Conservation (phyloP, 2,329 filamentous ascomycete genomes). For the Neodidymelliopsis sp. region DNA sequence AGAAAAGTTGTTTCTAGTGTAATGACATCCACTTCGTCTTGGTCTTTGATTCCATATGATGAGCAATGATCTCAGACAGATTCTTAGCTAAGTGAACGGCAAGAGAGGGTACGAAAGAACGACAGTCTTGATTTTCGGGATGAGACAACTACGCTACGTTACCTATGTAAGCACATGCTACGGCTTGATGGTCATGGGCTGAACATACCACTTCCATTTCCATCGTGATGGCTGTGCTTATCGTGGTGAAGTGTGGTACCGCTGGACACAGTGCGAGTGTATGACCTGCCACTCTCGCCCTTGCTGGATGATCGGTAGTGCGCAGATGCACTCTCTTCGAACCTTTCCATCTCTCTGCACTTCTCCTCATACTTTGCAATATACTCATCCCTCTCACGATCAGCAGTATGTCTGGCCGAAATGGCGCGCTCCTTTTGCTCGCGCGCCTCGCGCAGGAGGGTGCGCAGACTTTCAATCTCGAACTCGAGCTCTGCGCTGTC, state of each 20-base stretch:
- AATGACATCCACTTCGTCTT: no score
- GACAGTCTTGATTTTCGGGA: slow-evolving; percentile 1
- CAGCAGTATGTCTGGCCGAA: slow-evolving; percentile 28
- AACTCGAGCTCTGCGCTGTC: slow-evolving; percentile 32
- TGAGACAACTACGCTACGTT: slow-evolving; percentile 12
- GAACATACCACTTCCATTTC: slow-evolving; percentile 15
- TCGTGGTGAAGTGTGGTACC: slow-evolving; percentile 29
- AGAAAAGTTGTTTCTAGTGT: no score
- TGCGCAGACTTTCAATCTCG: slow-evolving; percentile 32
- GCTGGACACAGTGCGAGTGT: slow-evolving; percentile 23
- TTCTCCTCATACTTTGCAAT: slow-evolving; percentile 35
- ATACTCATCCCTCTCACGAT: slow-evolving; percentile 34
- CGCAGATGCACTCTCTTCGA: slow-evolving; percentile 26
- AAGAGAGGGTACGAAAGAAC: slow-evolving; percentile 5
- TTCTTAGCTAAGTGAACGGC: neutral
- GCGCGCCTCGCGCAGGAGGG: slow-evolving; percentile 30
- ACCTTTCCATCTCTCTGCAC: slow-evolving; percentile 33
- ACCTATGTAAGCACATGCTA: slow-evolving; percentile 7
- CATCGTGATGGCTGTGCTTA: slow-evolving; percentile 11
- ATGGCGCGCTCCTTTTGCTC: slow-evolving; percentile 37
- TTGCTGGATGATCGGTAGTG: slow-evolving; percentile 24
- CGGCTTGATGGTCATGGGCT: slow-evolving; percentile 2
- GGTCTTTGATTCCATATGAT: no score
- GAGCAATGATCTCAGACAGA: no score
- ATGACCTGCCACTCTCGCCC: slow-evolving; percentile 12